Evolutionary conservation across 495 filamentous ascomycete genomes (phyloP).

Genomic region (Aspergillus olivimuriae): DNA sequence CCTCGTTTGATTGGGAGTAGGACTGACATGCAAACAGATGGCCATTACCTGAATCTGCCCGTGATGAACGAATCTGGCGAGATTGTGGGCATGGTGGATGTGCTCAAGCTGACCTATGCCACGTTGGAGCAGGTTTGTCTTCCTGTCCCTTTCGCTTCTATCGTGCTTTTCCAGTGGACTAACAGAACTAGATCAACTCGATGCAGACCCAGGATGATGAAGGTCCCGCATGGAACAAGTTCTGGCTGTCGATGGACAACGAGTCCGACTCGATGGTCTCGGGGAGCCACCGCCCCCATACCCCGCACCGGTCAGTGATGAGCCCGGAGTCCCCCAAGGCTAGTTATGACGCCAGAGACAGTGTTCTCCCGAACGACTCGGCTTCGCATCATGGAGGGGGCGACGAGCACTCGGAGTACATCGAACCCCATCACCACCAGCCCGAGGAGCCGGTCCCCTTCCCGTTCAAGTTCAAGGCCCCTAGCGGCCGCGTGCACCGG

Average conservation of each 20-base stretch:
- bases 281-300: constrained; percentile 66
- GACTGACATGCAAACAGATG: constrained; percentile 54
- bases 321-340: constrained; percentile 67
- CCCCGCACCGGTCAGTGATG: constrained; percentile 61
- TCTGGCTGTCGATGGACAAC: constrained; percentile 95
- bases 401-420: constrained; percentile 64
- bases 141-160: too few species aligned
- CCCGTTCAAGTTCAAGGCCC: constrained; percentile 99
- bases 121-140: constrained; percentile 85
- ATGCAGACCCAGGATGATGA: constrained; percentile 80
- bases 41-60: constrained; percentile 94
- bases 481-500: constrained; percentile 89
- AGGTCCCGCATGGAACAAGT: constrained; percentile 98
- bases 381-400: constrained; percentile 87
- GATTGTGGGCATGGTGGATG: constrained; percentile 99
- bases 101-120: constrained; percentile 94
- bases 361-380: constrained; percentile 86
- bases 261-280: constrained; percentile 97
- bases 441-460: constrained; percentile 69
- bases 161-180: too few species aligned
- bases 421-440: constrained; percentile 43
- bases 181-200: constrained; percentile 55
- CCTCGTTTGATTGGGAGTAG: constrained; percentile 1
- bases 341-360: constrained; percentile 62
- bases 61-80: constrained; percentile 97